These are phyloP conservation scores for Suillus plorans DNA, from an alignment of 768 basidiomycete genomes.

Conservation along the genomic window DNA sequence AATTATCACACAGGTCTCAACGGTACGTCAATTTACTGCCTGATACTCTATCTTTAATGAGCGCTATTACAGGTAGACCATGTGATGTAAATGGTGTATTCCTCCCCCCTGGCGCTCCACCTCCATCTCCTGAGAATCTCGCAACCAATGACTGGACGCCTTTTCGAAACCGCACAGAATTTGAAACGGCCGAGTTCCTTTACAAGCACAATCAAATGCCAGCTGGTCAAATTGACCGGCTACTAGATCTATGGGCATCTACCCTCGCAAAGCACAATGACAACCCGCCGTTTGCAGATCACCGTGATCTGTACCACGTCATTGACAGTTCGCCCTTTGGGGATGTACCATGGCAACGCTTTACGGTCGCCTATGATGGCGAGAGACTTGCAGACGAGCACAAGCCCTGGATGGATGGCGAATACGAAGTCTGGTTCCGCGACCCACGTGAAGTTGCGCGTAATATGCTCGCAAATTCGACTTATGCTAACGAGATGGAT, in stretches of 20 bases:
- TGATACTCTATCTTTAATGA: too few species aligned
- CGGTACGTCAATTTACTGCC: too few species aligned
- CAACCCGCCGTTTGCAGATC: not conserved
- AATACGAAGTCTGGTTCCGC: not conserved
- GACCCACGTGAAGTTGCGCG: not conserved
- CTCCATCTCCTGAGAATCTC: not conserved
- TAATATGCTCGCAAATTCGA: not conserved
- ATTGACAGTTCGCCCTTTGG: not conserved
- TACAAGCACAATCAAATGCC: not conserved
- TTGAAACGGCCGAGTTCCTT: not conserved
- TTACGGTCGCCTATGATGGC: not conserved
- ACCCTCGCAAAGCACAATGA: not conserved
- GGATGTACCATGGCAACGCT: not conserved
- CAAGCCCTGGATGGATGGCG: not conserved
- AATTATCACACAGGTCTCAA: too few species aligned
- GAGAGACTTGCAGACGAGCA: not conserved
- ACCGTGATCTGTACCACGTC: not conserved
- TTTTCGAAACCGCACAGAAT: not conserved
- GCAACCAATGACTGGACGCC: not conserved
- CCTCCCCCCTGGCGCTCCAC: not conserved
- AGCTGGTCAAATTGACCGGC: not conserved
- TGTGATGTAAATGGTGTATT: too few species aligned
- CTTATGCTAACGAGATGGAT: not conserved
- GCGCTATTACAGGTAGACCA: too few species aligned
- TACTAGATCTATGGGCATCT: not conserved